Evolutionary conservation across 1,284 basidiomycete genomes (phyloP).

Genomic region (Pterula multifida): DNA sequence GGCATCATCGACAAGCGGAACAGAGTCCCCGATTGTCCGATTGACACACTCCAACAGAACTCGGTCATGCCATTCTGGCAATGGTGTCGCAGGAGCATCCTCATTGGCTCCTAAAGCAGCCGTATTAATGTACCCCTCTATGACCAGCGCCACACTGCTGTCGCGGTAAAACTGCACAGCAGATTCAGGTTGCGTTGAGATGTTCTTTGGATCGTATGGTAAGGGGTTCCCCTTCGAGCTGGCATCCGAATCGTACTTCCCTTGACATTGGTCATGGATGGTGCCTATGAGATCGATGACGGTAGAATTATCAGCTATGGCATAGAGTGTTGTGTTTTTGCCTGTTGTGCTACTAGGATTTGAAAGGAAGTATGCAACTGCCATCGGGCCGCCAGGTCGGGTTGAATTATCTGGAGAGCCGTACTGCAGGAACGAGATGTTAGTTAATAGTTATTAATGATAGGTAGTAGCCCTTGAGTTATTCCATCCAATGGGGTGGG

Average conservation of each 20-base stretch:
- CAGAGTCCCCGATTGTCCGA: constrained; percentile 27
- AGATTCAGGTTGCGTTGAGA: constrained; percentile 22
- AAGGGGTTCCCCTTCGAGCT: constrained; percentile 2
- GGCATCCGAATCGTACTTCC: constrained; percentile 12
- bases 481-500: too few species aligned
- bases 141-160: constrained; percentile 23
- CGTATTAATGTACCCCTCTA: constrained; percentile 36
- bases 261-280: constrained; percentile 33
- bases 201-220: background rate
- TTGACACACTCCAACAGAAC: constrained; percentile 30
- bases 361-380: constrained; percentile 37
- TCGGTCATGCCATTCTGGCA: constrained; percentile 22
- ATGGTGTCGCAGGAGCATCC: constrained; percentile 21
- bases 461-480: too few species aligned
- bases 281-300: constrained; percentile 34
- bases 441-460: too few species aligned
- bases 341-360: too few species aligned
- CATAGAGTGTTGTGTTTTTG: constrained; percentile 39
- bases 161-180: constrained; percentile 29
- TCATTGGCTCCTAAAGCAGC: constrained; percentile 17
- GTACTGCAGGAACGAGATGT: constrained; percentile 30
- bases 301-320: constrained; percentile 49
- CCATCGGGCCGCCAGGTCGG: constrained; percentile 47
- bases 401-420: constrained; percentile 37
- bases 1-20: constrained; percentile 20